These are phyloP conservation scores for Rickenella mellea DNA, from an alignment of 768 basidiomycete species.

Conservation along the genomic window DNA sequence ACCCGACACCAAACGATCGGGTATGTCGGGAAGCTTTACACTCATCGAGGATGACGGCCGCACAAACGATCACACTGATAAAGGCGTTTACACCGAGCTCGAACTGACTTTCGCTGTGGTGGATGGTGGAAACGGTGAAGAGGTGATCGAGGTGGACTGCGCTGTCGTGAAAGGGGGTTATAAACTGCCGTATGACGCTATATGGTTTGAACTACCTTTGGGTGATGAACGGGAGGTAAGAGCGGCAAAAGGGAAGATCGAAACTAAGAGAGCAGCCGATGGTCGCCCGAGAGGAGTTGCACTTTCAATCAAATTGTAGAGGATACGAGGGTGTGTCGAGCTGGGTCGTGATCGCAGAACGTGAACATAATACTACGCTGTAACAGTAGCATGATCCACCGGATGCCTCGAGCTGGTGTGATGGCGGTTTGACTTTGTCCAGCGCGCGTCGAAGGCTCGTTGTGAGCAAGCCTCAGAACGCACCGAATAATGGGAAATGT, in stretches of 20 bases:
- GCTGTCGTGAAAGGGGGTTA: not conserved
- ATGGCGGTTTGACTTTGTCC: too few species aligned
- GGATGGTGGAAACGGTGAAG: not conserved
- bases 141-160: not conserved
- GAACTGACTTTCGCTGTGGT: not conserved
- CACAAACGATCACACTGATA: not conserved
- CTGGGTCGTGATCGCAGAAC: too few species aligned
- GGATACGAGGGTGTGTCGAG: too few species aligned
- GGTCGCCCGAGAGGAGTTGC: too few species aligned
- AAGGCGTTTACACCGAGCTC: not conserved
- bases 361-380: too few species aligned
- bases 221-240: not conserved
- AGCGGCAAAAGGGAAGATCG: not conserved
- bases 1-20: not conserved
- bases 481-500: too few species aligned
- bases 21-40: not conserved
- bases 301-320: too few species aligned
- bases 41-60: not conserved
- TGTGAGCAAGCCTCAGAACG: too few species aligned
- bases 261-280: too few species aligned
- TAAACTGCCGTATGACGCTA: not conserved
- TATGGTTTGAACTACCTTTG: not conserved
- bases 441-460: too few species aligned
- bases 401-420: too few species aligned
- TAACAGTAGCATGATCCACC: too few species aligned